Evolutionary conservation across 129 eudicot genomes (phyloP).

Genomic region (Tagetes patula): DNA sequence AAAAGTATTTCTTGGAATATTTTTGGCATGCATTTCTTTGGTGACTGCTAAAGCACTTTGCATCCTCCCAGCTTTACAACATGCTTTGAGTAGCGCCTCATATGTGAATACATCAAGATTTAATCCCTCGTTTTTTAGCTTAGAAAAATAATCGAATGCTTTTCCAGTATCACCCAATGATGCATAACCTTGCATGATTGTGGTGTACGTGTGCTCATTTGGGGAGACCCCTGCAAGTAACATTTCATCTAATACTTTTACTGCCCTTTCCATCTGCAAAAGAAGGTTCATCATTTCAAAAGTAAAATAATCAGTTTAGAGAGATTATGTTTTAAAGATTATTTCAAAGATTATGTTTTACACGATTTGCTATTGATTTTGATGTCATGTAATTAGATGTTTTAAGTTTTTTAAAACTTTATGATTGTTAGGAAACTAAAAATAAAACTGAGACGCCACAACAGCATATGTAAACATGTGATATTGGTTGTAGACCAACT

Average conservation of each 20-base stretch:
- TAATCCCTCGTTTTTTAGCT: conserved; percentile 79
- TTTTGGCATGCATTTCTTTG: conserved; percentile 77
- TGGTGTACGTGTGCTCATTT: conserved; percentile 81
- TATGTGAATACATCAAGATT: conserved; percentile 82
- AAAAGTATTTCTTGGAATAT: conserved; percentile 78
- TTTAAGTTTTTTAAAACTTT: no score
- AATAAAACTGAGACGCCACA: background rate
- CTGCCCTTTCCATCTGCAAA: conserved; percentile 90
- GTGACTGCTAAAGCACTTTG: conserved; percentile 99
- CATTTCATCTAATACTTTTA: conserved; percentile 77
- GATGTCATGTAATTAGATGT: background rate
- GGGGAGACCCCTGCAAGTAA: conserved; percentile 71
- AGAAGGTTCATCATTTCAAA: background rate
- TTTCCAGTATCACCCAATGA: conserved; percentile 94
- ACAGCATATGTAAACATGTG: background rate
- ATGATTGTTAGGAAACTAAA: background rate
- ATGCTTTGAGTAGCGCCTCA: conserved; percentile 93
- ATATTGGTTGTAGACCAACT: background rate
- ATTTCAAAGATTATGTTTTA: background rate
- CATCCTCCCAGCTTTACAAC: conserved; percentile 98
- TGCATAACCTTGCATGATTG: conserved; percentile 95
- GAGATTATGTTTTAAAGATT: background rate
- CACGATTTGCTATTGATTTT: background rate
- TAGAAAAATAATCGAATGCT: conserved; percentile 87
- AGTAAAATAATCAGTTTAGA: background rate